Evolutionary conservation across 2,329 filamentous ascomycete genomes (phyloP).

Genomic region (Myriosclerotinia duriaeana): DNA sequence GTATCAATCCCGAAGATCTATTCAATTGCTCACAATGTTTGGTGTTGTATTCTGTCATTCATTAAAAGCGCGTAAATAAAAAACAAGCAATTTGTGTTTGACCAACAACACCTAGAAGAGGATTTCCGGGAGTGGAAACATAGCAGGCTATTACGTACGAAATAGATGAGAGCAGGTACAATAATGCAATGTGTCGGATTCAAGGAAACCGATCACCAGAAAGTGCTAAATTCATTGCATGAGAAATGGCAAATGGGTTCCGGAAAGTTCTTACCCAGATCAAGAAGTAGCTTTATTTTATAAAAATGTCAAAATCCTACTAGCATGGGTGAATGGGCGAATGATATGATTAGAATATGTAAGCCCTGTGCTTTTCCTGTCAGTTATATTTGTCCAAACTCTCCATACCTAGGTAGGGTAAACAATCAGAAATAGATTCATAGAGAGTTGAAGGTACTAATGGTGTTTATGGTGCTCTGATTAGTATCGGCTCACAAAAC

Average conservation of each 20-base stretch:
- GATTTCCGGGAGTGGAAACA: neutral
- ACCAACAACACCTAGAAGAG: neutral
- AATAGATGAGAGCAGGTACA: neutral
- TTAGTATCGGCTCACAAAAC: neutral
- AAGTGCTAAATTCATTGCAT: neutral
- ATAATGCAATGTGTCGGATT: too few relatives aligned
- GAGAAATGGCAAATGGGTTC: neutral
- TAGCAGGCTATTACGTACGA: neutral
- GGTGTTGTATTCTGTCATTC: neutral
- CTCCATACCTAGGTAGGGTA: neutral
- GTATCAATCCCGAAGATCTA: neutral
- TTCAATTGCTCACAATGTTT: neutral
- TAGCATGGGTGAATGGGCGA: neutral
- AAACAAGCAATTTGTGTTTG: neutral
- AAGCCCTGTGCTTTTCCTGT: too few relatives aligned
- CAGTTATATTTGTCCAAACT: neutral
- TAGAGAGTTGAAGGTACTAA: neutral
- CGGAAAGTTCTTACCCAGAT: neutral
- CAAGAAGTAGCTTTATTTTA: neutral
- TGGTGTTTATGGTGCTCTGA: too few relatives aligned
- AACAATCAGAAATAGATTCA: neutral
- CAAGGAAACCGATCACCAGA: neutral
- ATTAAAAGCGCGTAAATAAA: neutral
- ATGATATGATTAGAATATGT: neutral
- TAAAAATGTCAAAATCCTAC: neutral